Conservation (phyloP, 2,329 filamentous ascomycete genomes). For the Blastomyces parvus region DNA sequence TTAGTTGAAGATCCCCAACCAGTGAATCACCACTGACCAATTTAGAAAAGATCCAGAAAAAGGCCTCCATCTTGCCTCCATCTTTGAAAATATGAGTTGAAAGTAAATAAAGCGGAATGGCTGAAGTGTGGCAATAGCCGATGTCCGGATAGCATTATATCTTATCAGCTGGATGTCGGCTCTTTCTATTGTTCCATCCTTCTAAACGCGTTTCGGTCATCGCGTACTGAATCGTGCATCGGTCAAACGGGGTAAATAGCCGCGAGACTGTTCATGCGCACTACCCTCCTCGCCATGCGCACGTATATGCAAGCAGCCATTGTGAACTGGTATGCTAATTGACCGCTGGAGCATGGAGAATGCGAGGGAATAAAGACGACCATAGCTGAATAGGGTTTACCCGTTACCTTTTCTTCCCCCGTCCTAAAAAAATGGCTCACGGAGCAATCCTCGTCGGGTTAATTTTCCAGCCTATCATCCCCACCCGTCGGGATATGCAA, state of each 20-base stretch:
- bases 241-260: constrained; percentile 2
- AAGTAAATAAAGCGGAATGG: background rate
- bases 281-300: background rate
- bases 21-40: background rate
- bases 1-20: background rate
- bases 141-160: background rate
- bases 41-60: background rate
- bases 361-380: background rate
- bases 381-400: background rate
- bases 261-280: background rate
- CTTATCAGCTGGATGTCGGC: background rate
- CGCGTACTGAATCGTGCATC: background rate
- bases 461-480: background rate
- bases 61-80: background rate
- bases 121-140: background rate
- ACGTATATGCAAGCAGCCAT: background rate
- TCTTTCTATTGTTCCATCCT: background rate
- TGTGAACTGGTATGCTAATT: background rate
- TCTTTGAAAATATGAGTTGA: background rate
- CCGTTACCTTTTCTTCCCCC: background rate
- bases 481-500: background rate
- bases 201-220: background rate
- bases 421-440: background rate
- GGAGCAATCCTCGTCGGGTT: background rate
- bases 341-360: background rate